Evolutionary conservation across 495 filamentous ascomycete species (phyloP).

Genomic region (Niebla homalea): DNA sequence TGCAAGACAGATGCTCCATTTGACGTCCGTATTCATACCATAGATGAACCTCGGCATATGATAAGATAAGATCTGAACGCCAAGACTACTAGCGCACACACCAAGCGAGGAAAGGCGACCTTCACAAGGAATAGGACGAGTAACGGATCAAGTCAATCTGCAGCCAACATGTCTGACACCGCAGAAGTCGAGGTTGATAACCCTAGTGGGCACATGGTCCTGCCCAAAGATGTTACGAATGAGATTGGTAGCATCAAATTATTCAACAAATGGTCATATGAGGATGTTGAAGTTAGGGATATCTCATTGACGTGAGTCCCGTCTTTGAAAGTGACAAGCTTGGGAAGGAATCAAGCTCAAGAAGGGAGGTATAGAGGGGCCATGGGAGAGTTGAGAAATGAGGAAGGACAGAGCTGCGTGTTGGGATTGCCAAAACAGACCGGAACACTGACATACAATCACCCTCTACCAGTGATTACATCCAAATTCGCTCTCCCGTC

Average conservation of each 20-base stretch:
- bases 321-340: not conserved
- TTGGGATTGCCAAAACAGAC: not conserved
- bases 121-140: not conserved
- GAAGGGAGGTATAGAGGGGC: not conserved
- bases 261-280: constrained; percentile 96
- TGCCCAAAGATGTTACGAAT: constrained; percentile 86
- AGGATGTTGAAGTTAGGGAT: constrained; percentile 98
- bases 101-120: not conserved
- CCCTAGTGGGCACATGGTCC: constrained; percentile 57
- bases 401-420: not conserved
- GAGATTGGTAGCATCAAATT: constrained; percentile 94
- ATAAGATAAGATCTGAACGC: not conserved
- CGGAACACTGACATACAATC: constrained; percentile 30
- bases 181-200: constrained; percentile 88
- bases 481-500: constrained; percentile 96
- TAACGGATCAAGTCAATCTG: not conserved
- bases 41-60: not conserved
- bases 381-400: not conserved
- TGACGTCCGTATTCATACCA: too few relatives aligned
- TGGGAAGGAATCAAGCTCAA: too few relatives aligned
- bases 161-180: constrained; percentile 81
- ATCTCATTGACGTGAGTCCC: constrained; percentile 95
- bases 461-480: constrained; percentile 70
- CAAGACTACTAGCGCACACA: not conserved
- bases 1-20: too few relatives aligned